Evolutionary conservation across 2,329 filamentous ascomycete species (phyloP).

Genomic region (Botrytis aclada): DNA sequence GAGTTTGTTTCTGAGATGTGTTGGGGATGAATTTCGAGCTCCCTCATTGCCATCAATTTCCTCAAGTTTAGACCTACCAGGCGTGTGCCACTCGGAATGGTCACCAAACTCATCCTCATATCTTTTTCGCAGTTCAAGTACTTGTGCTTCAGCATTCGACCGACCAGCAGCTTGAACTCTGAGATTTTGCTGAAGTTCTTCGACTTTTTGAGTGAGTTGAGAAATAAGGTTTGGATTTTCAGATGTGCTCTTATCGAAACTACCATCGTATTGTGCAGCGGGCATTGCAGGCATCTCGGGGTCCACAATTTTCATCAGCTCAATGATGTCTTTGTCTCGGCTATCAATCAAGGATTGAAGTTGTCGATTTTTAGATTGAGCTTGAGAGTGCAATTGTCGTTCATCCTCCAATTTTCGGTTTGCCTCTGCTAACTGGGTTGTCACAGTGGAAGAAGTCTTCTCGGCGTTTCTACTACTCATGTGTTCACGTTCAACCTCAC

Average conservation of each 20-base stretch:
- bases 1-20: conserved; percentile 57
- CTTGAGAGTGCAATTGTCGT: conserved; percentile 77
- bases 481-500: conserved; percentile 85
- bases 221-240: conserved; percentile 62
- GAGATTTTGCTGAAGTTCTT: conserved; percentile 84
- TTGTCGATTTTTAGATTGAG: conserved; percentile 79
- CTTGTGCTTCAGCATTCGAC: conserved; percentile 75
- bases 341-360: conserved; percentile 76
- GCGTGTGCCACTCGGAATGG: conserved; percentile 58
- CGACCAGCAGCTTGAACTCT: conserved; percentile 79
- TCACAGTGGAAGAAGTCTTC: conserved; percentile 76
- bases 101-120: conserved; percentile 69
- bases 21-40: conserved; percentile 69
- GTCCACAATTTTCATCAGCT: conserved; percentile 83
- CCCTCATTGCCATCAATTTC: conserved; percentile 85
- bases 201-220: conserved; percentile 80
- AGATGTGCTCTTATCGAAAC: conserved; percentile 57
- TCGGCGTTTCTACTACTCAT: conserved; percentile 88
- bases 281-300: conserved; percentile 51
- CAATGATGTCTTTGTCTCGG: conserved; percentile 75
- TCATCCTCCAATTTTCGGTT: conserved; percentile 91
- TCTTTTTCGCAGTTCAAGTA: conserved; percentile 72
- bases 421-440: conserved; percentile 80
- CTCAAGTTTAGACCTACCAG: conserved; percentile 71
- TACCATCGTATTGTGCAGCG: conserved; percentile 53